Evolutionary conservation across 108 stramenopile species (phyloP).

Genomic region (Conticribra guillardii): DNA sequence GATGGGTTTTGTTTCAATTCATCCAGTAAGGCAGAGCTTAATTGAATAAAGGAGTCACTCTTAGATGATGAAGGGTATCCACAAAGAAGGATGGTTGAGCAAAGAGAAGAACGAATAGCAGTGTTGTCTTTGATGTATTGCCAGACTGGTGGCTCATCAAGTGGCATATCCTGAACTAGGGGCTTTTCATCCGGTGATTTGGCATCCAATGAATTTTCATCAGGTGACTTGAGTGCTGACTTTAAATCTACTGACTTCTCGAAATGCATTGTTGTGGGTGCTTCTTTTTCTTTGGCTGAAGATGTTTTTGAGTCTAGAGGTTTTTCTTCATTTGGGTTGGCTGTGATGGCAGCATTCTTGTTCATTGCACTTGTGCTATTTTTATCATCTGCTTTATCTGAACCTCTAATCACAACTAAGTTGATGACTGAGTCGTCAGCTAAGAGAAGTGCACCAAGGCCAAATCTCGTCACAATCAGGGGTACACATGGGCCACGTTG

Average conservation of each 20-base stretch:
- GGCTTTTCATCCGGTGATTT: conserved; percentile 1
- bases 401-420: conserved; percentile 33
- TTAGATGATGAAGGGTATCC: conserved; percentile 51
- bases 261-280: too few relatives aligned
- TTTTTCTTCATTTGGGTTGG: neutral
- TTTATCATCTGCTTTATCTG: neutral
- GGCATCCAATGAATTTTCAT: too few relatives aligned
- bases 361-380: neutral
- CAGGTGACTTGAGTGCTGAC: too few relatives aligned
- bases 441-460: conserved; percentile 66
- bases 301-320: neutral
- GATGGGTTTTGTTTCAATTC: conserved; percentile 29
- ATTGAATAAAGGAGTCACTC: conserved; percentile 14
- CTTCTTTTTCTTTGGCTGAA: neutral
- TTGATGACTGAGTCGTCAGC: conserved; percentile 63
- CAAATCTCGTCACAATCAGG: conserved; percentile 76
- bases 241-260: too few relatives aligned
- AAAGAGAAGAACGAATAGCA: conserved; percentile 62
- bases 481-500: conserved; percentile 79
- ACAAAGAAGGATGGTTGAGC: conserved; percentile 54
- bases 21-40: conserved; percentile 26
- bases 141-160: conserved; percentile 15
- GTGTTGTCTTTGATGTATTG: conserved; percentile 49
- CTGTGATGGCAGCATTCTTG: neutral
- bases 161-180: neutral